Evolutionary conservation across 1,284 basidiomycete species (phyloP).

Genomic region (Waitea zeae): DNA sequence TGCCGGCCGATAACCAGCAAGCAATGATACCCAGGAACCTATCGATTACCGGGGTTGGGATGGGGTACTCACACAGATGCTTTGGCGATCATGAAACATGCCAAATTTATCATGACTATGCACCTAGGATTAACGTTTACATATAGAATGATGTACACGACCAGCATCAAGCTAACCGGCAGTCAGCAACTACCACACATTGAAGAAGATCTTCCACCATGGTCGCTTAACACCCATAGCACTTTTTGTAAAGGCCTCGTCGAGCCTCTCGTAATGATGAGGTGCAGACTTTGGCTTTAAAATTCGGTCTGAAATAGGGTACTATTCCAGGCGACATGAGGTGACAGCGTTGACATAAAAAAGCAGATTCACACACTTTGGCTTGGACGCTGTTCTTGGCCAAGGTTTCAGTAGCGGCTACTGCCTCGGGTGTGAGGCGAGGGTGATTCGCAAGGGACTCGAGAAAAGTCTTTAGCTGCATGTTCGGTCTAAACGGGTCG

Average conservation of each 20-base stretch:
- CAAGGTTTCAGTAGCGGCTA: slow-evolving; percentile 35
- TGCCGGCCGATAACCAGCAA: too few species aligned
- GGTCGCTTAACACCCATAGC: slow-evolving; percentile 55
- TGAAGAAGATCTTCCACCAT: slow-evolving; percentile 69
- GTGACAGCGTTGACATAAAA: not conserved
- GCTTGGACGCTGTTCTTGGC: slow-evolving; percentile 32
- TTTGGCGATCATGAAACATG: too few species aligned
- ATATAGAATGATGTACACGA: too few species aligned
- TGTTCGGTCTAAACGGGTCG: slow-evolving; percentile 56
- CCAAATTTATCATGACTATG: too few species aligned
- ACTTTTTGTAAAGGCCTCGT: slow-evolving; percentile 56
- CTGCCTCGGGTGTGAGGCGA: slow-evolving; percentile 37
- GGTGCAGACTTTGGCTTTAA: slow-evolving; percentile 52
- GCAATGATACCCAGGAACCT: too few species aligned
- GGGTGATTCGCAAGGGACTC: slow-evolving; percentile 49
- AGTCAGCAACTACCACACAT: slow-evolving; percentile 51
- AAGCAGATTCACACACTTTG: slow-evolving; percentile 25
- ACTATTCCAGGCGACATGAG: slow-evolving; percentile 23
- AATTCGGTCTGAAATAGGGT: slow-evolving; percentile 41
- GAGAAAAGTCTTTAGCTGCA: slow-evolving; percentile 51
- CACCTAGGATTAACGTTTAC: too few species aligned
- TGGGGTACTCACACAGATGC: too few species aligned
- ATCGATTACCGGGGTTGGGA: too few species aligned
- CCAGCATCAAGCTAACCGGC: too few species aligned
- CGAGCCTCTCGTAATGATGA: slow-evolving; percentile 48